Percentiles rank a stretch among this genome's conserved stretches.
Conservation (phyloP, 2,329 filamentous ascomycete species). For the Fusarium equiseti region DNA sequence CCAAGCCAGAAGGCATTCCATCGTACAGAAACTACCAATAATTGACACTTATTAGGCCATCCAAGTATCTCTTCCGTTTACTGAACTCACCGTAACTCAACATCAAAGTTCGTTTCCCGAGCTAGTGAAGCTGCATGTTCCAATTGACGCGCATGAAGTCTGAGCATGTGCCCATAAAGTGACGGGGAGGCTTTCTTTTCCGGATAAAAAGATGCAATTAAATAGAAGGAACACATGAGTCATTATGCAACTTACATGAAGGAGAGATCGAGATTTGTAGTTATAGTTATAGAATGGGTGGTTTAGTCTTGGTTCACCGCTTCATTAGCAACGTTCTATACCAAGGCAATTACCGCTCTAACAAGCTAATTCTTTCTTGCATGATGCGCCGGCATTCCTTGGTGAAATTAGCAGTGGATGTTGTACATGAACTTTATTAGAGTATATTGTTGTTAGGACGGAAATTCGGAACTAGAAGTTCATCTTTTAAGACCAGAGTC, state of each 20-base stretch:
- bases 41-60: neutral
- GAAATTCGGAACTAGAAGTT: neutral
- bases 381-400: neutral
- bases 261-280: neutral
- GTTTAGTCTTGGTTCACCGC: constrained; percentile 23
- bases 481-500: neutral
- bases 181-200: neutral
- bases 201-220: neutral
- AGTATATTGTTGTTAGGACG: neutral
- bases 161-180: neutral
- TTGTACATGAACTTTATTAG: neutral
- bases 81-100: neutral
- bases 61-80: neutral
- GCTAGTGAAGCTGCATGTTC: neutral
- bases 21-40: neutral
- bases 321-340: neutral
- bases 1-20: neutral
- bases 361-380: constrained; percentile 3
- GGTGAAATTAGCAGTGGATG: neutral
- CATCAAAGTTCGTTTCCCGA: neutral
- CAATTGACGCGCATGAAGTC: constrained; percentile 1
- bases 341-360: neutral
- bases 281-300: neutral
- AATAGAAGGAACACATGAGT: neutral
- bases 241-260: neutral